phyloP scores from a whole-genome alignment of 2,329 filamentous ascomycete genomes.

The Sclerotinia glacialis region DNA sequence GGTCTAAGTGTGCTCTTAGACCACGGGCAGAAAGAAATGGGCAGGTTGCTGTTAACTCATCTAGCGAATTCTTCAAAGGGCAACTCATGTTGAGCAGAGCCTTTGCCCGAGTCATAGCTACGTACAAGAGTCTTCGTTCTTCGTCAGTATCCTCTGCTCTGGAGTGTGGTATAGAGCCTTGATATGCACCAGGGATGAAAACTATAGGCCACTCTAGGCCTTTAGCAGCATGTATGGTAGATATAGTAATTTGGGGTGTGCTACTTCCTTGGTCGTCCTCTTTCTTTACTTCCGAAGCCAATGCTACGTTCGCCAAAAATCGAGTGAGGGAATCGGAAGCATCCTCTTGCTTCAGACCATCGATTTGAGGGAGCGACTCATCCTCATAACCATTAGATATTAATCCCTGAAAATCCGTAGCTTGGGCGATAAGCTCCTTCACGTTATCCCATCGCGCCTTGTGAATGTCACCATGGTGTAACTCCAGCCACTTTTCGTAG shows the following conservation, averaged over 20 bases:
- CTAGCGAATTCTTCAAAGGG: conserved; percentile 64
- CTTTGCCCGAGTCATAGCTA: conserved; percentile 94
- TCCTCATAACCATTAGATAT: conserved; percentile 44
- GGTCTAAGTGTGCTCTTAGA: conserved; percentile 53
- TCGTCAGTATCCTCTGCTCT: conserved; percentile 83
- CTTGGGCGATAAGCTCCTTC: conserved; percentile 79
- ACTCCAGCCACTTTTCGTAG: conserved; percentile 71
- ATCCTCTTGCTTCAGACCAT: conserved; percentile 66
- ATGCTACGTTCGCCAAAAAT: conserved; percentile 85
- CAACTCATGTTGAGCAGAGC: conserved; percentile 82
- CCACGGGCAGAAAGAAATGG: conserved; percentile 62
- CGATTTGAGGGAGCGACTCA: conserved; percentile 62
- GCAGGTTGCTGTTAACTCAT: conserved; percentile 64
- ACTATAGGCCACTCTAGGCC: conserved; percentile 95
- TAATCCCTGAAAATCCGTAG: conserved; percentile 60
- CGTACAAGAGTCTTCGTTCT: conserved; percentile 84
- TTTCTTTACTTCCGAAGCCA: conserved; percentile 76
- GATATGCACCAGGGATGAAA: conserved; percentile 86
- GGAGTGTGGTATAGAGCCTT: conserved; percentile 86
- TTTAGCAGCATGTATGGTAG: conserved; percentile 94
- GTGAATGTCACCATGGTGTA: conserved; percentile 68
- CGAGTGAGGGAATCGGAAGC: conserved; percentile 64
- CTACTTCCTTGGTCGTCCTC: conserved; percentile 56
- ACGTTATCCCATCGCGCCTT: conserved; percentile 85
- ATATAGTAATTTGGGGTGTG: conserved; percentile 75